Evolutionary conservation across 2,329 filamentous ascomycete genomes (phyloP), one percentile per base, ranked within the genome.

Genomic region (Verticillium zaregamsianum): DNA sequence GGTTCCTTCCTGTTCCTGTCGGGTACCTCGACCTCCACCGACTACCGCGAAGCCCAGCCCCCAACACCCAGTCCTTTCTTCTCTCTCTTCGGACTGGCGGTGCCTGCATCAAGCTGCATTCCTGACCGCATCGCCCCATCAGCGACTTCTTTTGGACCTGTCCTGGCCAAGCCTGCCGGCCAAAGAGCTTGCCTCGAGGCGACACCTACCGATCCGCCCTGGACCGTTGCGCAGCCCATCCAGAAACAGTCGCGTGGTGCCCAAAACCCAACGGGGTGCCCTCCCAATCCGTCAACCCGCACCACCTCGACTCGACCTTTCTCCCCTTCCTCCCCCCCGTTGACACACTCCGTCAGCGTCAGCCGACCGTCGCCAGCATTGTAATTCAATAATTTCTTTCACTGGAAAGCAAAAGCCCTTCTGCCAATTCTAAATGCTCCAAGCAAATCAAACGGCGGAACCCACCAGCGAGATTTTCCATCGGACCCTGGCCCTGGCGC

Each of bases 401-500:
- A 25, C 40, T 49, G 40, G 40, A 55, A 37, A 35, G 31, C 54
- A 32, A 56, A 56, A 35, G 31, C 32, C 32, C 55, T 57, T 35
- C n/a, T 49, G 40, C 40, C 40, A 49, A 49, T 49, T 25, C 40
- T 49, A 49, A 49, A 49, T 49, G 40, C 31, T 25, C 55, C 40
- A n/a, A 49, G 57, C 57, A 58, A 49, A 58, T 58, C 57, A 49
- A 58, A 58, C 57, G 37, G 31, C 37, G 17, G 57, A 58, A 58
- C 23, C 57, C 57, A 58, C 57, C 57, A 58, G 57, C 25, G 40
- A 40, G 57, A 58, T 58, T 58, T 58, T 58, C 57, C 25, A 49
- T 28, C 25, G 28, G 49, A 64, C 68, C 67, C 63, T 65, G 67
- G 64, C 62, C 57, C 55, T 55, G 63, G 63, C 68, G 66, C 69